These are phyloP conservation scores for Curvularia spicifera DNA, from an alignment of 2,329 filamentous ascomycete species.

Conservation along the genomic window DNA sequence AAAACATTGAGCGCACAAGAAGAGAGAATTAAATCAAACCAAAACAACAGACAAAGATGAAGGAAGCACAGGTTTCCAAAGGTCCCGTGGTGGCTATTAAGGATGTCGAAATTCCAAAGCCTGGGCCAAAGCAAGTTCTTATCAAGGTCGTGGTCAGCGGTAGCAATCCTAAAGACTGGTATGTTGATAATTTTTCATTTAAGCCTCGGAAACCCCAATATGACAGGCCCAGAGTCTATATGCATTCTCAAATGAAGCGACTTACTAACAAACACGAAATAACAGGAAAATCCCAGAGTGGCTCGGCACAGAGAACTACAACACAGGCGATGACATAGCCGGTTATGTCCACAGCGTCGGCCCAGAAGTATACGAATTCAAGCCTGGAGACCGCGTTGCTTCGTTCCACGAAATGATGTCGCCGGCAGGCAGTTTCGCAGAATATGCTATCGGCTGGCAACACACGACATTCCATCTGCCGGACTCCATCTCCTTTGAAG, in stretches of 20 bases:
- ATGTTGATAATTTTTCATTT: constrained; percentile 8
- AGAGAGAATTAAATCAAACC: background rate
- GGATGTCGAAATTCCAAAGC: constrained; percentile 43
- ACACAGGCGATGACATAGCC: constrained; percentile 63
- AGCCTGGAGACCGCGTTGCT: constrained; percentile 62
- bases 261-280: background rate
- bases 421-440: constrained; percentile 63
- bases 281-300: constrained; percentile 39
- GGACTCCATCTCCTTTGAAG: constrained; percentile 57
- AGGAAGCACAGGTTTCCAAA: constrained; percentile 50
- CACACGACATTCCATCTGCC: constrained; percentile 65
- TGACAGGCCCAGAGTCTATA: background rate
- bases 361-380: constrained; percentile 63
- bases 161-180: constrained; percentile 59
- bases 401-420: constrained; percentile 63
- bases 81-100: constrained; percentile 48
- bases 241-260: background rate
- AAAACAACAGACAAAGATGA: constrained; percentile 41
- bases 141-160: constrained; percentile 51
- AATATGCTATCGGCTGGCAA: constrained; percentile 64
- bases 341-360: constrained; percentile 63
- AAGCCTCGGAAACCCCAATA: background rate
- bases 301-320: constrained; percentile 36
- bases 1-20: background rate
- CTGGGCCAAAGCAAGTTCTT: constrained; percentile 44